Evolutionary conservation across 1,139 yeast genomes (phyloP).

Genomic region (Hyphopichia pseudoburtonii): DNA sequence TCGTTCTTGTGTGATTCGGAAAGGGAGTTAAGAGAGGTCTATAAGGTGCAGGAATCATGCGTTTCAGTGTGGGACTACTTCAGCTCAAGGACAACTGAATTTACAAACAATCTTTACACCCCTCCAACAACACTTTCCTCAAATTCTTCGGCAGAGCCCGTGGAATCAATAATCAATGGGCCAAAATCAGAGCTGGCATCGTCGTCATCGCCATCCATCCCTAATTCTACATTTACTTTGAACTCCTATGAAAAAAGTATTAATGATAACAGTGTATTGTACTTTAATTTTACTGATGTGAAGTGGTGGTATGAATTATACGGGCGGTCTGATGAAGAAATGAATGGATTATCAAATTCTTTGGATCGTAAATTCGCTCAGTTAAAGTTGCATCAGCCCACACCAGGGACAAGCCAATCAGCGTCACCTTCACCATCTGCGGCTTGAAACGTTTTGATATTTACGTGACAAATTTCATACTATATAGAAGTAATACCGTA

Average conservation of each 20-base stretch:
- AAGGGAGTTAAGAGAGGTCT: slow-evolving; percentile 44
- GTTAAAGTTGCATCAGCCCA: slow-evolving; percentile 22
- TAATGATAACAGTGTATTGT: slow-evolving; percentile 36
- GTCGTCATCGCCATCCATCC: not conserved
- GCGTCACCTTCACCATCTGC: slow-evolving; percentile 2
- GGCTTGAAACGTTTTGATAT: too few species aligned
- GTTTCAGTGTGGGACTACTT: slow-evolving; percentile 94
- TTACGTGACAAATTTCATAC: too few species aligned
- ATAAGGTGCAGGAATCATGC: slow-evolving; percentile 48
- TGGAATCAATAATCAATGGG: not conserved
- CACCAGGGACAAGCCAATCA: not conserved
- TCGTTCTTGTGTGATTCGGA: slow-evolving; percentile 80
- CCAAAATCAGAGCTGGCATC: not conserved
- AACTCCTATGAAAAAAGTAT: not conserved
- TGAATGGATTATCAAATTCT: slow-evolving; percentile 61
- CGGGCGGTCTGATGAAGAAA: slow-evolving; percentile 76
- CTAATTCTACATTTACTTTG: not conserved
- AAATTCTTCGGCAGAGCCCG: not conserved
- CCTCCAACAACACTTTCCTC: slow-evolving; percentile 7
- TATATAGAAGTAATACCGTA: too few species aligned
- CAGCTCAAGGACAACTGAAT: slow-evolving; percentile 71
- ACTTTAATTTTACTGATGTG: slow-evolving; percentile 66
- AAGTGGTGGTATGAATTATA: slow-evolving; percentile 87
- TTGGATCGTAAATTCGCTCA: slow-evolving; percentile 44
- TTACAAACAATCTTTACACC: slow-evolving; percentile 52